These are phyloP conservation scores for Spirogloea muscicola DNA, from an alignment of 139 green algal species.

Conservation along the genomic window DNA sequence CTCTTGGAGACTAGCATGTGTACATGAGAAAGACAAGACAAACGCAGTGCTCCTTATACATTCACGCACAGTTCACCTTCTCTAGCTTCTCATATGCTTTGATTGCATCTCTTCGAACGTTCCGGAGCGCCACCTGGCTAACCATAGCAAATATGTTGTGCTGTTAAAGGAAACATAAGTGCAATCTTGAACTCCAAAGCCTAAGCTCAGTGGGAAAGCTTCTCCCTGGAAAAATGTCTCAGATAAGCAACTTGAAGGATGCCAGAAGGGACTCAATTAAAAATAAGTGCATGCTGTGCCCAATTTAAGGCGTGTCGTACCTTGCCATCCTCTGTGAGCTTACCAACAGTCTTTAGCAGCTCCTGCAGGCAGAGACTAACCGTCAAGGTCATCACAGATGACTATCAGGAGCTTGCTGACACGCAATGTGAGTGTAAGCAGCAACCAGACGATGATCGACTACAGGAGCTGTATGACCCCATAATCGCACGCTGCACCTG, in stretches of 20 bases:
- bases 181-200: background rate
- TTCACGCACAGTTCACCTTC: no score
- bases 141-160: background rate
- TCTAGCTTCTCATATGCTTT: slow-evolving; percentile 73
- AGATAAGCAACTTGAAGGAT: background rate
- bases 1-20: no score
- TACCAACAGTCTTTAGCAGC: slow-evolving; percentile 58
- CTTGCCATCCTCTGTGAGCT: slow-evolving; percentile 92
- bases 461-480: background rate
- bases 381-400: background rate
- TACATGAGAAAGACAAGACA: no score
- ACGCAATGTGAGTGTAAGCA: background rate
- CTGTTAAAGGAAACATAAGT: background rate
- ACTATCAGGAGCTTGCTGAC: no score
- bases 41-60: no score
- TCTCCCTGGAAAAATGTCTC: background rate
- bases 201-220: background rate
- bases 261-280: background rate
- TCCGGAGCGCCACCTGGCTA: slow-evolving; percentile 62
- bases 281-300: background rate
- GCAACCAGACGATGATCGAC: background rate
- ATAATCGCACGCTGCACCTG: background rate
- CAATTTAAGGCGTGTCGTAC: slow-evolving; percentile 9
- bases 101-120: slow-evolving; percentile 84
- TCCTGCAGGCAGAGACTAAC: slow-evolving; percentile 31